Evolutionary conservation across 2,329 filamentous ascomycete genomes (phyloP).

Genomic region (Trichoderma semiorbis): DNA sequence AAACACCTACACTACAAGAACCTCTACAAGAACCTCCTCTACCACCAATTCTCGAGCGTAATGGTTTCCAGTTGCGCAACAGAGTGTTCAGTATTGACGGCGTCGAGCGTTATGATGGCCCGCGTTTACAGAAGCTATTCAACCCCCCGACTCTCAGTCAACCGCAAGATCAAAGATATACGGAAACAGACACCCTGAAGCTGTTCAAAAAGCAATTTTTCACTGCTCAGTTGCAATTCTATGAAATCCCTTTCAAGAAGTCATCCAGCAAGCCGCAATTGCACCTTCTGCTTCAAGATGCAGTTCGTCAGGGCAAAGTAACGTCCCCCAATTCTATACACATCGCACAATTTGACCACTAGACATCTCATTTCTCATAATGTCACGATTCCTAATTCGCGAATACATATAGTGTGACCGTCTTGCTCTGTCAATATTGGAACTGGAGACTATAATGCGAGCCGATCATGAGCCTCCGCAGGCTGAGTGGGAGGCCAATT

Average conservation of each 20-base stretch:
- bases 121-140: neutral
- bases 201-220: neutral
- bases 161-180: neutral
- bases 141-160: neutral
- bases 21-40: neutral
- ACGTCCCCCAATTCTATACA: neutral
- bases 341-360: neutral
- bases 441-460: slow-evolving; percentile 11
- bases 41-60: neutral
- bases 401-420: neutral
- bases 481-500: neutral
- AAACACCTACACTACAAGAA: neutral
- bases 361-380: neutral
- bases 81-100: neutral
- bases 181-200: neutral
- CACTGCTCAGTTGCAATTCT: neutral
- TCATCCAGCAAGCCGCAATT: neutral
- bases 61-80: slow-evolving; percentile 3
- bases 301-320: neutral
- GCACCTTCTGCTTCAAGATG: neutral
- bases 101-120: neutral
- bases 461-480: slow-evolving; percentile 15
- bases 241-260: neutral
- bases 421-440: neutral
- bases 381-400: neutral